Percentiles rank a stretch among this genome's conserved stretches.
phyloP scores from a whole-genome alignment of 2,329 filamentous ascomycete genomes.

The Neofusicoccum laricinum region DNA sequence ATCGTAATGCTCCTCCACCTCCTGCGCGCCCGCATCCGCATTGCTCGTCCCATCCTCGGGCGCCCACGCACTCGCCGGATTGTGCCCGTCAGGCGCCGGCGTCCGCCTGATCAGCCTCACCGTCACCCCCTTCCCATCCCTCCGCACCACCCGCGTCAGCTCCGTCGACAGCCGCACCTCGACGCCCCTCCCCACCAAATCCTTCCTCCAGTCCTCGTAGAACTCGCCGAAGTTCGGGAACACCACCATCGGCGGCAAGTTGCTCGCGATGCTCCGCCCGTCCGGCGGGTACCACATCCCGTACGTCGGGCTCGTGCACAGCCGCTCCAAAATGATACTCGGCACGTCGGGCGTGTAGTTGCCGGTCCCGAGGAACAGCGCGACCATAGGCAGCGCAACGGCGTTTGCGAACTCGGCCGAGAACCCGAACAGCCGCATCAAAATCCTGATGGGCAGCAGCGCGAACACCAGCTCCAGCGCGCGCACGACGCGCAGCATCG shows the following conservation, averaged over 20 bases:
- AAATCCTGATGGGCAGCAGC: constrained; percentile 59
- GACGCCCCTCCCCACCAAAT: constrained; percentile 55
- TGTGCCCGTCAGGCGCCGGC: constrained; percentile 41
- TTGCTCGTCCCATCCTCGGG: constrained; percentile 34
- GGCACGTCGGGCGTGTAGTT: constrained; percentile 73
- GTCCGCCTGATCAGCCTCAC: constrained; percentile 48
- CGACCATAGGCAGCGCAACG: constrained; percentile 69
- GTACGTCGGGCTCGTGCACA: constrained; percentile 53
- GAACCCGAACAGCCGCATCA: constrained; percentile 68
- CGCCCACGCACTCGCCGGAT: constrained; percentile 45
- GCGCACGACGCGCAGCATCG: constrained; percentile 55
- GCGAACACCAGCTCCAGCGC: constrained; percentile 61
- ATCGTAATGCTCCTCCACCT: constrained; percentile 55
- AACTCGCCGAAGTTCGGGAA: constrained; percentile 63
- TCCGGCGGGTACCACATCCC: constrained; percentile 58
- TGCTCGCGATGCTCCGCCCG: constrained; percentile 47
- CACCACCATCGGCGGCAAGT: constrained; percentile 57
- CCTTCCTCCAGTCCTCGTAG: constrained; percentile 58
- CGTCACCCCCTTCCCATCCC: constrained; percentile 52
- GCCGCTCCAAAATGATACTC: constrained; percentile 59
- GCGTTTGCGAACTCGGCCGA: constrained; percentile 67
- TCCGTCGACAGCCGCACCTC: constrained; percentile 56
- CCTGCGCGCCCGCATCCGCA: constrained; percentile 40
- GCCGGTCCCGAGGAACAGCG: constrained; percentile 70
- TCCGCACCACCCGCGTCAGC: constrained; percentile 51